Evolutionary conservation across 1,284 basidiomycete genomes (phyloP).

Genomic region (Phylloporus sp.): DNA sequence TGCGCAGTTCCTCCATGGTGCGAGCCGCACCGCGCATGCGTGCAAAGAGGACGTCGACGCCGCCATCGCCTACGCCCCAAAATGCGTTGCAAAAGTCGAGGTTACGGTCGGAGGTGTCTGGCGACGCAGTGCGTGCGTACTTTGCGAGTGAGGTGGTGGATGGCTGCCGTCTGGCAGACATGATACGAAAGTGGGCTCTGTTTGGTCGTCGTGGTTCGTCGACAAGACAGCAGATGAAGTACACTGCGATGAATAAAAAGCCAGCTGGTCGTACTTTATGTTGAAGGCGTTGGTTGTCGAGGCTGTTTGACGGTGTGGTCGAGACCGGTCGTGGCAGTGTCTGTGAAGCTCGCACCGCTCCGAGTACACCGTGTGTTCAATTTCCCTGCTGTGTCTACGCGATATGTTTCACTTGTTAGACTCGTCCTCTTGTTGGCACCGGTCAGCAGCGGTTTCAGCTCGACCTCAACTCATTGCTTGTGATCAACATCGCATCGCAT

Average conservation of each 20-base stretch:
- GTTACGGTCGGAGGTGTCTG: slow-evolving; percentile 49
- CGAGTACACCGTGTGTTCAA: too few species aligned
- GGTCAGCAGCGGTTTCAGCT: too few species aligned
- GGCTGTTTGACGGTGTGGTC: slow-evolving; percentile 20
- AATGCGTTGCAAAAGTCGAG: slow-evolving; percentile 97
- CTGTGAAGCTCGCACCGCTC: too few species aligned
- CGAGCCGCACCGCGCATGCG: slow-evolving; percentile 85
- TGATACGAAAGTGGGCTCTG: slow-evolving; percentile 32
- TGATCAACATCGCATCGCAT: too few species aligned
- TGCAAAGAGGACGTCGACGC: slow-evolving; percentile 89
- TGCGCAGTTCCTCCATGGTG: slow-evolving; percentile 87
- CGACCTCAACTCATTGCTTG: too few species aligned
- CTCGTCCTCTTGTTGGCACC: too few species aligned
- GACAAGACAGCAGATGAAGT: slow-evolving; percentile 22
- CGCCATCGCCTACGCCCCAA: slow-evolving; percentile 87
- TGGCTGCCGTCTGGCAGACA: slow-evolving; percentile 70
- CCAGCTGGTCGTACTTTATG: too few species aligned
- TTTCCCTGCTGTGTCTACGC: too few species aligned
- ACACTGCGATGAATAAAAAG: slow-evolving; percentile 17
- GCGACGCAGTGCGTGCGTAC: slow-evolving; percentile 60
- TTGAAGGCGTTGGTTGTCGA: too few species aligned
- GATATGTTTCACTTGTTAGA: too few species aligned
- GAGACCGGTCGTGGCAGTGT: slow-evolving; percentile 23
- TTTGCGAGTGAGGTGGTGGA: slow-evolving; percentile 76
- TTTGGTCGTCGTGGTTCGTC: slow-evolving; percentile 18